These are phyloP conservation scores for Cavenderia fasciculata DNA, from an alignment of 78 protist species.

Conservation along the genomic window DNA sequence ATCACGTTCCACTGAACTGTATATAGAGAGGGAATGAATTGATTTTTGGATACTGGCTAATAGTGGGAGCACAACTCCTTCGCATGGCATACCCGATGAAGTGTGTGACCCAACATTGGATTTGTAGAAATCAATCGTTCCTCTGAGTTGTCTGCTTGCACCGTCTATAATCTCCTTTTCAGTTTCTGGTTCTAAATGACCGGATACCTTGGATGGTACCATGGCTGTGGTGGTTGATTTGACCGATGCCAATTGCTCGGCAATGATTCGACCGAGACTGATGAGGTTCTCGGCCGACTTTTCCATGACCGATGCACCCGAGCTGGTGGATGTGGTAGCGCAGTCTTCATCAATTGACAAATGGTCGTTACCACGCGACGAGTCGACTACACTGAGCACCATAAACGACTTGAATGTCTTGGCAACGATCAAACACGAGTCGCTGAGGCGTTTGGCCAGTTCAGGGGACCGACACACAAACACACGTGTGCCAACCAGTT, in stretches of 20 bases:
- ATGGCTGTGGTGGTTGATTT: neutral
- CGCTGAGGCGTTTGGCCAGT: neutral
- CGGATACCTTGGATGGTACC: conserved; percentile 14
- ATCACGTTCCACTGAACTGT: neutral
- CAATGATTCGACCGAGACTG: conserved; percentile 26
- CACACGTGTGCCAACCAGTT: neutral
- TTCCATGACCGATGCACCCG: neutral
- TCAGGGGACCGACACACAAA: conserved; percentile 21
- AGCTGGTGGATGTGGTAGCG: neutral
- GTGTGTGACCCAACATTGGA: neutral
- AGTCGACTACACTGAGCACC: conserved; percentile 8
- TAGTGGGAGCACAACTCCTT: conserved; percentile 15
- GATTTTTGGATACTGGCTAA: conserved; percentile 44
- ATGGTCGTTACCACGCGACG: no score
- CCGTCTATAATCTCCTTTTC: conserved; percentile 23
- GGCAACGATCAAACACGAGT: conserved; percentile 9
- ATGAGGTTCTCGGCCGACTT: conserved; percentile 36
- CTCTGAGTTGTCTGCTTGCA: conserved; percentile 33
- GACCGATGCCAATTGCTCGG: conserved; percentile 32
- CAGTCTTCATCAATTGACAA: neutral
- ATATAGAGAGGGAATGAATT: neutral
- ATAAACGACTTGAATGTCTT: conserved; percentile 55
- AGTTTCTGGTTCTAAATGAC: neutral
- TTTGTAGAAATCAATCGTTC: conserved; percentile 21
- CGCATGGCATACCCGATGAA: neutral